Evolutionary conservation across 108 stramenopile genomes (phyloP).

Genomic region (Cyclostephanos tholiformis): DNA sequence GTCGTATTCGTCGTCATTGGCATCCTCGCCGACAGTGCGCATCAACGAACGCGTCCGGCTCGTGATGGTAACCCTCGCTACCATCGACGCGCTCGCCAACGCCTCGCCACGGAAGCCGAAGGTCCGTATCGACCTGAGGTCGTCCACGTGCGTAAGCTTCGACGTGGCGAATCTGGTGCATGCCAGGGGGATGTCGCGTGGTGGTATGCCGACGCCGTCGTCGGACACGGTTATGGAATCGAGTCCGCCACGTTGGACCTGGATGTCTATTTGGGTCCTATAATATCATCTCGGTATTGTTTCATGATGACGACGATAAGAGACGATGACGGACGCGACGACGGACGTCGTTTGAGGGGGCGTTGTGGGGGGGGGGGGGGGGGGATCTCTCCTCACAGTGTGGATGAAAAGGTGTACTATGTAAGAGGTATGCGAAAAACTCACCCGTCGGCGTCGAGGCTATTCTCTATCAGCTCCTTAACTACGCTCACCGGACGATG

Average conservation of each 20-base stretch:
- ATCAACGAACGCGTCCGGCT: slow-evolving; percentile 32
- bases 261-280: slow-evolving; percentile 44
- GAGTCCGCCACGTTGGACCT: slow-evolving; percentile 3
- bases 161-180: slow-evolving; percentile 95
- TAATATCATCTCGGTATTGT: slow-evolving; percentile 26
- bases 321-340: too few relatives aligned
- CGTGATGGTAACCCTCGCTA: slow-evolving; percentile 56
- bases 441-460: slow-evolving; percentile 89
- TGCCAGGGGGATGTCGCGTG: slow-evolving; percentile 80
- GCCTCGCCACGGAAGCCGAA: slow-evolving; percentile 99
- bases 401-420: slow-evolving; percentile 1
- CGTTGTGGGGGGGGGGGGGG: neutral
- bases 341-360: too few relatives aligned
- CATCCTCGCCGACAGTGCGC: neutral
- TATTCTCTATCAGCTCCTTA: slow-evolving; percentile 98
- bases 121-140: slow-evolving; percentile 72
- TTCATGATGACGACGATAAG: too few relatives aligned
- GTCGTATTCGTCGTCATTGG: slow-evolving; percentile 17
- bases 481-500: slow-evolving; percentile 92
- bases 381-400: too few relatives aligned
- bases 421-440: slow-evolving; percentile 5
- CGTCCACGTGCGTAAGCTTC: slow-evolving; percentile 88
- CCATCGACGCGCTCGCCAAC: slow-evolving; percentile 80
- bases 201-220: slow-evolving; percentile 73
- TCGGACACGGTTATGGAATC: slow-evolving; percentile 57